Evolutionary conservation across 2,329 filamentous ascomycete genomes (phyloP), one percentile per base, ranked within the genome.

Genomic region (Colletotrichum zoysiae): DNA sequence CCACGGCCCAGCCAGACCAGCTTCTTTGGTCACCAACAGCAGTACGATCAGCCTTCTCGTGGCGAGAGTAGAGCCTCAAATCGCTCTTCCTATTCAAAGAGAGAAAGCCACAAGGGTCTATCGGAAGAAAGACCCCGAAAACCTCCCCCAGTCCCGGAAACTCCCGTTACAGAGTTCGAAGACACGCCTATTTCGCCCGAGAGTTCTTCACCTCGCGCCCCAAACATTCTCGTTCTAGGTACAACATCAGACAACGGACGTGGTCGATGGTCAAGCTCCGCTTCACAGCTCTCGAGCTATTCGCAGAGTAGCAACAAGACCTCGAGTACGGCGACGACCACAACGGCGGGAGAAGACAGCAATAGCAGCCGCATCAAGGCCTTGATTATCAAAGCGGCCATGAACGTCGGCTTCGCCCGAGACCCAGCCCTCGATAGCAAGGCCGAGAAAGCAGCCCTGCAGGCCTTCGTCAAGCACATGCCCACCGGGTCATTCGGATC

Each of bases 91-190:
- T 82, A 83, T 69, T 88, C 87, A 20, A 89, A 87, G 76, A 84
- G 84, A 16, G 86, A 88, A 50, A 89, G 86, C 75, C 80, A 86
- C 53, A 87, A 87, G 76, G 85, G 84, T 61, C 75, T 84, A 12
- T 77, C 80, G 26, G 84, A 89, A 71, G 84, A 90, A 76, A 84
- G 83, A 79, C 79, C 85, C 76, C 83, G 84, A 66, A 87, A 85
- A 65, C 80, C 82, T 23, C 82, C 81, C 3, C 82, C 83, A 2
- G 87, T 91, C 5, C 95, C 95, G 0, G 95, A 98, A 82, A 98
- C 95, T 0, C 95, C 95, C 0, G 95, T 95, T 0, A 98, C 95
- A 5, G 95, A 98, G 76, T 98, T 98, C 76, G 95, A 98, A 80
- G 95, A 98, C 78, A 94, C 92, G 0, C 91, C 93, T 5, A 89